Evolutionary conservation across 495 filamentous ascomycete species (phyloP), one percentile per base, ranked within the genome.

Genomic region (Chaetomidium leptoderma): DNA sequence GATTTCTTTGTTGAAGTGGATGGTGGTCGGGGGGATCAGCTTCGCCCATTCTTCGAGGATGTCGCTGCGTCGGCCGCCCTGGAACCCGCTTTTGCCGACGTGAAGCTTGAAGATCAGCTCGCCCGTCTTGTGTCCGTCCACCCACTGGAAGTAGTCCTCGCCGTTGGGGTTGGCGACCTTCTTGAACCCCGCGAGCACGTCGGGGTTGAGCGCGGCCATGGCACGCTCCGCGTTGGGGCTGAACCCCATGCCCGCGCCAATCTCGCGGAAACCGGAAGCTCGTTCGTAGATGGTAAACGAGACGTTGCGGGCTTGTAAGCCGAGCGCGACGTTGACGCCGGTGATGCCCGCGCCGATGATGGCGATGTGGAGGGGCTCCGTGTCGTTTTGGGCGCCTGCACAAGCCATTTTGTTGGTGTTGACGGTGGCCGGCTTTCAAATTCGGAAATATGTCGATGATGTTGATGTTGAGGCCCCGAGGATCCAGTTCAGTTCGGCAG

Each of bases 321-420:
- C 83, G 1, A 79, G 67, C 11, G 81, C 81, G 1, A 86, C 75
- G 51, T 72, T 71, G 30, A 85, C 71, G 19, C 84, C 84, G 1
- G 80, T 78, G 45, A 86, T 83, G 11, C 84, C 84, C 32, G 74
- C 82, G 51, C 84, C 84, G 43, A 86, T 67, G 47, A 86, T 83
- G 54, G 82, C 83, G 52, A 85, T 62, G 48, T 66, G 69, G 37
- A 78, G 57, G 33, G 26, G 3, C 19, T 59, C 52, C n/a, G n/a
- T n/a, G n/a, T n/a, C n/a, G n/a, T n/a, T n/a, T n/a, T n/a, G n/a
- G n/a, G n/a, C n/a, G n/a, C n/a, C n/a, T n/a, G n/a, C n/a, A n/a
- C n/a, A n/a, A n/a, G n/a, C n/a, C n/a, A n/a, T n/a, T n/a, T n/a
- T n/a, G n/a, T n/a, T n/a, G n/a, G n/a, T n/a, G n/a, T n/a, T n/a